Percentiles rank a stretch among this genome's conserved stretches.
Evolutionary conservation across 2,329 filamentous ascomycete species (phyloP).

Genomic region (Ophiostoma novo-ulmi): DNA sequence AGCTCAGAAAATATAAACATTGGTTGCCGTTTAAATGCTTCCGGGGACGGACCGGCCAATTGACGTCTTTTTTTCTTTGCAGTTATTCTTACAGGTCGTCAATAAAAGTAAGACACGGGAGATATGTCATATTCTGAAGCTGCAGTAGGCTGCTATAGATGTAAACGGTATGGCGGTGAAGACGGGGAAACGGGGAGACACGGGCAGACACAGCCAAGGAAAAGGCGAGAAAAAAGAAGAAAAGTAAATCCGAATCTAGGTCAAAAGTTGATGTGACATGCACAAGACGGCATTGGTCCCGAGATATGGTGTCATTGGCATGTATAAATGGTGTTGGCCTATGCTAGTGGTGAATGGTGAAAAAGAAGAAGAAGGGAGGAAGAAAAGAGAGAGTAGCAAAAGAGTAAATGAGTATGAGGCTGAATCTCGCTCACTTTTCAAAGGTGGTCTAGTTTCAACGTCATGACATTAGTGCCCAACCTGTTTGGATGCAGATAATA

Average conservation of each 20-base stretch:
- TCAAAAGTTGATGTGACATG: not conserved
- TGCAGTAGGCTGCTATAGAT: not conserved
- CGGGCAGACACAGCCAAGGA: not conserved
- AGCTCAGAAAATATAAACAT: not conserved
- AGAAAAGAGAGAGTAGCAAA: not conserved
- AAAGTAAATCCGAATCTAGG: too few species aligned
- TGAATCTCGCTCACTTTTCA: not conserved
- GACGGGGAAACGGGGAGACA: constrained; percentile 2
- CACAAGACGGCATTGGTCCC: not conserved
- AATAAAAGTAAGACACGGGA: not conserved
- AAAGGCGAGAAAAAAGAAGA: not conserved
- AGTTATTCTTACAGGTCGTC: not conserved
- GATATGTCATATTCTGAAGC: not conserved
- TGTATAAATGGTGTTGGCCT: not conserved
- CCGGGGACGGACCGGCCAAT: constrained; percentile 1
- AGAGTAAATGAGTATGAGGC: not conserved
- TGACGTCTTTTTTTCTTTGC: not conserved
- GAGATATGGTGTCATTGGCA: not conserved
- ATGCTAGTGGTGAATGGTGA: not conserved
- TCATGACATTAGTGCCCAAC: not conserved
- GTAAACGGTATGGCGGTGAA: not conserved
- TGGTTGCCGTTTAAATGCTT: not conserved
- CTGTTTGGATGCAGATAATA: not conserved
- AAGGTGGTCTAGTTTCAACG: not conserved
- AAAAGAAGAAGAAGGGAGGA: not conserved